phyloP scores from a whole-genome alignment of 345 rosid species.

The Salix exigua region DNA sequence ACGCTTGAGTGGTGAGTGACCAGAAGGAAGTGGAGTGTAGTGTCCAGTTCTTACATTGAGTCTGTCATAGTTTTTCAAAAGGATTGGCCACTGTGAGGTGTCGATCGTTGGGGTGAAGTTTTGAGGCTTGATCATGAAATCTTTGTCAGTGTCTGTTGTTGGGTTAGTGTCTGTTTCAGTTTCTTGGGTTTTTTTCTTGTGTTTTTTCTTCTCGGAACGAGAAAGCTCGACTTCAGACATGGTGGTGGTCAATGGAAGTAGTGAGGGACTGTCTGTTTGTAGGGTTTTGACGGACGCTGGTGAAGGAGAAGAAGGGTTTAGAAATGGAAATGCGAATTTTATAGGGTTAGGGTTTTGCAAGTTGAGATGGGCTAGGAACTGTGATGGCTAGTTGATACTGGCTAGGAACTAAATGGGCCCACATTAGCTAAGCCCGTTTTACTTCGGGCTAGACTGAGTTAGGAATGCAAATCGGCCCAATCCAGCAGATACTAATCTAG shows the following conservation, averaged over 20 bases:
- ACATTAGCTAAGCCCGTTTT: neutral
- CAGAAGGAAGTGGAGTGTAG: conserved; percentile 86
- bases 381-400: neutral
- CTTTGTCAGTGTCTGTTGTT: conserved; percentile 57
- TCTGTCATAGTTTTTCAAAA: conserved; percentile 82
- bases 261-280: conserved; percentile 42
- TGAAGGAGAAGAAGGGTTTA: neutral
- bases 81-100: conserved; percentile 90
- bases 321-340: conserved; percentile 13
- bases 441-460: neutral
- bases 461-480: neutral
- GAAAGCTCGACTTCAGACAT: conserved; percentile 66
- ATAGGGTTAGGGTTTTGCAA: conserved; percentile 27
- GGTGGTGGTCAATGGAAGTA: conserved; percentile 42
- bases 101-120: conserved; percentile 69
- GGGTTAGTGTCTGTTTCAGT: conserved; percentile 53
- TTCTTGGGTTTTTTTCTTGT: conserved; percentile 37
- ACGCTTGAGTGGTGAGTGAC: conserved; percentile 85
- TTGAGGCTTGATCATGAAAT: conserved; percentile 83
- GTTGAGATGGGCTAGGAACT: conserved; percentile 3
- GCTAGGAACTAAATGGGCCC: neutral
- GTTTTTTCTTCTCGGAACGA: conserved; percentile 64
- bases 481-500: neutral
- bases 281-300: conserved; percentile 15
- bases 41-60: conserved; percentile 96